These are phyloP conservation scores for Craterostigma plantagineum DNA, from an alignment of 257 asterid genomes.

Conservation along the genomic window DNA sequence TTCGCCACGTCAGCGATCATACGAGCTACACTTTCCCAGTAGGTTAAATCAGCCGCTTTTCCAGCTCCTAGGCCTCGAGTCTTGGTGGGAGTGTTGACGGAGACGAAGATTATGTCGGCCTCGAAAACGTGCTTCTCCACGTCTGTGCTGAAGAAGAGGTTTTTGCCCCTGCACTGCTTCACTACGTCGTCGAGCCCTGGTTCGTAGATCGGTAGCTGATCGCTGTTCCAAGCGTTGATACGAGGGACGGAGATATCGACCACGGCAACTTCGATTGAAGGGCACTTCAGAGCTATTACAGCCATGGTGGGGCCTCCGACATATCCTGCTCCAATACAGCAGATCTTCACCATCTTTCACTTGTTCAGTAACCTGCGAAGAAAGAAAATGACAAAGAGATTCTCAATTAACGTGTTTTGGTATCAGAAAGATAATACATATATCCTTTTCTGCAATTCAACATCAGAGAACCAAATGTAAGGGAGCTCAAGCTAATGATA, in stretches of 20 bases:
- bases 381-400: conserved; percentile 1
- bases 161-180: conserved; percentile 85
- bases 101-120: conserved; percentile 87
- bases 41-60: conserved; percentile 88
- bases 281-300: conserved; percentile 88
- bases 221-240: conserved; percentile 86
- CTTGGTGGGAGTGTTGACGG: conserved; percentile 93
- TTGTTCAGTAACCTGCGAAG: conserved; percentile 15
- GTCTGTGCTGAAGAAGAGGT: conserved; percentile 89
- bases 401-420: background rate
- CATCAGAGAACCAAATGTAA: conserved; percentile 3
- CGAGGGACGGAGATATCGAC: conserved; percentile 85
- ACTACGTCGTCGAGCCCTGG: conserved; percentile 97
- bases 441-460: background rate
- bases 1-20: conserved; percentile 95
- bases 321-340: conserved; percentile 96
- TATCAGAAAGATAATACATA: background rate
- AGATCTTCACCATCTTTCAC: conserved; percentile 76
- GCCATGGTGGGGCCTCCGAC: conserved; percentile 99
- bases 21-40: conserved; percentile 98
- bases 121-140: conserved; percentile 86
- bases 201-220: conserved; percentile 82
- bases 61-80: conserved; percentile 96
- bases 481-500: background rate
- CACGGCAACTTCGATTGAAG: too few species aligned